A percentile compares a stretch with the other conserved stretches of the same genome.
phyloP scores from a whole-genome alignment of 1,284 basidiomycete species.

The Fomitopsis betulina region DNA sequence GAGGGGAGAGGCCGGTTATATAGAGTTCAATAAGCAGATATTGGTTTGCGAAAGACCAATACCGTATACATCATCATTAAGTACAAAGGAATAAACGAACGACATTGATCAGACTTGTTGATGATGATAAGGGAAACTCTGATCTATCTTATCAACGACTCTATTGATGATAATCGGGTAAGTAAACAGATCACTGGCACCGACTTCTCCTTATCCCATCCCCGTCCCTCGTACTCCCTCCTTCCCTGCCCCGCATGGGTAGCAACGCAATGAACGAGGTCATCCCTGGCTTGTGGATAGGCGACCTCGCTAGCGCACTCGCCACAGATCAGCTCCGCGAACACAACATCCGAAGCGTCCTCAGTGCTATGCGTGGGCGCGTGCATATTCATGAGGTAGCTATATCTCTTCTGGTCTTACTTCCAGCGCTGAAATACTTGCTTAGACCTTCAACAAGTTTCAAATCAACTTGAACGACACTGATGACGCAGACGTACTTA shows the following conservation, averaged over 20 bases:
- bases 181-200: too few species aligned
- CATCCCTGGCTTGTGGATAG: conserved; percentile 21
- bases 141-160: too few species aligned
- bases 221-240: not conserved
- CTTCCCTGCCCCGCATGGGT: not conserved
- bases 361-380: conserved; percentile 68
- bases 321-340: conserved; percentile 48
- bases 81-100: too few species aligned
- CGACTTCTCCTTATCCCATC: not conserved
- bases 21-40: too few species aligned
- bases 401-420: not conserved
- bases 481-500: conserved; percentile 67
- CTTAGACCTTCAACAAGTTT: conserved; percentile 62
- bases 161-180: too few species aligned
- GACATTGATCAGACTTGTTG: too few species aligned
- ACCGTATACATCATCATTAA: too few species aligned
- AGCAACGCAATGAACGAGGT: conserved; percentile 18
- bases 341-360: conserved; percentile 64
- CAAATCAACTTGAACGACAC: conserved; percentile 74
- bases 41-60: too few species aligned
- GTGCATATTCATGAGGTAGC: conserved; percentile 60
- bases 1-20: too few species aligned
- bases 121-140: too few species aligned
- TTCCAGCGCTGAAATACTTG: conserved; percentile 2
- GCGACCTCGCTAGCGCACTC: conserved; percentile 20